Evolutionary conservation across 192 early-diverging fungal species (phyloP).

Genomic region (Mortierella hygrophila): DNA sequence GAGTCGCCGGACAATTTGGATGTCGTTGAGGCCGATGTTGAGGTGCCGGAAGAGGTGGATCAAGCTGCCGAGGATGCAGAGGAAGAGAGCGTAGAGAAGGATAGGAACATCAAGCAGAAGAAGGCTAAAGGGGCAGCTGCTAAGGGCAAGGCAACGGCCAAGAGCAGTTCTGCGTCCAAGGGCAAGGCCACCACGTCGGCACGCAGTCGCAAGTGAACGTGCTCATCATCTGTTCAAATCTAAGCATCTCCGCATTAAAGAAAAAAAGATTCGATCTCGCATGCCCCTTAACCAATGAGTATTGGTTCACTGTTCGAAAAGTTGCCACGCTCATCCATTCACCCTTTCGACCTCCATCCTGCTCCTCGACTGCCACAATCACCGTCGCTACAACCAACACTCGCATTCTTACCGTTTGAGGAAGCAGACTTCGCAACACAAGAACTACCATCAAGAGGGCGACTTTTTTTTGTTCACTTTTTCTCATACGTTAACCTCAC

Average conservation of each 20-base stretch:
- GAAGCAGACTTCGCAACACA: background rate
- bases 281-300: background rate
- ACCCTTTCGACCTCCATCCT: background rate
- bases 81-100: constrained; percentile 66
- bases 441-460: background rate
- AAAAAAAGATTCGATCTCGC: background rate
- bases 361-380: background rate
- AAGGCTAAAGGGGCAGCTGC: constrained; percentile 21
- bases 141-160: constrained; percentile 15
- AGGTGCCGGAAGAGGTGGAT: constrained; percentile 62
- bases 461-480: background rate
- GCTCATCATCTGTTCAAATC: background rate
- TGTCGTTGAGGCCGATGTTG: constrained; percentile 59
- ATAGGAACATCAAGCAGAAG: constrained; percentile 60
- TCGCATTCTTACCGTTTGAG: too few species aligned
- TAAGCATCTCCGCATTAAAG: background rate
- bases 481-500: background rate
- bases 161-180: constrained; percentile 17
- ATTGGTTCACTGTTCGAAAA: background rate
- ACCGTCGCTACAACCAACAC: too few species aligned
- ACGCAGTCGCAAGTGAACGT: constrained; percentile 16
- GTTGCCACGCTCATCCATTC: constrained; percentile 5
- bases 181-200: constrained; percentile 35
- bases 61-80: constrained; percentile 68
- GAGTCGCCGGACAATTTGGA: constrained; percentile 70